phyloP scores from a whole-genome alignment of 108 stramenopile genomes.

The Skeletonema grethae region DNA sequence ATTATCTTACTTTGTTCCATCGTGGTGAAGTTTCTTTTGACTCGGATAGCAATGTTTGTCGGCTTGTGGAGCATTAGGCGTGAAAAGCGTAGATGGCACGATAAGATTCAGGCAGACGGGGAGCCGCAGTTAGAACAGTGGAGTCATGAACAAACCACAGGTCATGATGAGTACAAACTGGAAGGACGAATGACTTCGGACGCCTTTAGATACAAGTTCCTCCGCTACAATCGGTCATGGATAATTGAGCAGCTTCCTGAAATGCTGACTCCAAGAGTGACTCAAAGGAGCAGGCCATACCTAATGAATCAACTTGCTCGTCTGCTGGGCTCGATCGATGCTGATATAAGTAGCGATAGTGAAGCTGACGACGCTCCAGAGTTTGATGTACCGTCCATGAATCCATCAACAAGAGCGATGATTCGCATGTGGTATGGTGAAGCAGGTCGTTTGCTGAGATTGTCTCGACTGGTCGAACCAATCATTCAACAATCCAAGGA shows the following conservation, averaged over 20 bases:
- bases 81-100: conserved; percentile 75
- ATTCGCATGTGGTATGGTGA: conserved; percentile 64
- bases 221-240: conserved; percentile 85
- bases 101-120: conserved; percentile 14
- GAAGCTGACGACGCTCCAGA: conserved; percentile 58
- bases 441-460: conserved; percentile 54
- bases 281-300: conserved; percentile 73
- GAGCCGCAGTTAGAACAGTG: conserved; percentile 44
- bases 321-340: conserved; percentile 65
- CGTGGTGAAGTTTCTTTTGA: conserved; percentile 37
- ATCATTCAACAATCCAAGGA: conserved; percentile 59
- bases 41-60: conserved; percentile 55
- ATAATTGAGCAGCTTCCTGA: conserved; percentile 74
- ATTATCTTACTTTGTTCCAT: conserved; percentile 37
- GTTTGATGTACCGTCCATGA: conserved; percentile 68
- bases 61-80: conserved; percentile 77
- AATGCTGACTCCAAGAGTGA: conserved; percentile 78
- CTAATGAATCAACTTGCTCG: conserved; percentile 78
- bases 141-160: conserved; percentile 53
- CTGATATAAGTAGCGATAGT: conserved; percentile 68
- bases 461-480: conserved; percentile 52
- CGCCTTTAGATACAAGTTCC: conserved; percentile 87
- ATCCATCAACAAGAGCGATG: conserved; percentile 58
- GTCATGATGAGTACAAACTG: conserved; percentile 73
- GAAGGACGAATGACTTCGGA: conserved; percentile 76